Evolutionary conservation across 139 green algal species (phyloP).

Genomic region (Parachlorella kessleri): DNA sequence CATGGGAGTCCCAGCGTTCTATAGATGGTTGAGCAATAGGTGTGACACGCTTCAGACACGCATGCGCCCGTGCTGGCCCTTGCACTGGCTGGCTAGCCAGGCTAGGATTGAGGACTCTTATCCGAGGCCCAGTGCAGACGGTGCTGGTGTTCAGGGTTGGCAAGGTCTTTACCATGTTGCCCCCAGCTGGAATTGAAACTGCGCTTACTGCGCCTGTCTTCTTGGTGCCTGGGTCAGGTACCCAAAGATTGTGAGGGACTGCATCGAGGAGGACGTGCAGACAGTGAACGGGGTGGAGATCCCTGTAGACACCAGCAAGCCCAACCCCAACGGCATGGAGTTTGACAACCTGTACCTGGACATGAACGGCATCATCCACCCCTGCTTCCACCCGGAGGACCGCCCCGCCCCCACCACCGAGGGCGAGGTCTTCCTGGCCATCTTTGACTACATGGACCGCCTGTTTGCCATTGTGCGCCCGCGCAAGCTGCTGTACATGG

Average conservation of each 20-base stretch:
- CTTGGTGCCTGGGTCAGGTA: slow-evolving; percentile 77
- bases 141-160: no score
- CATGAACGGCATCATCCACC: slow-evolving; percentile 99
- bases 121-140: no score
- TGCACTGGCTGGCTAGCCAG: no score
- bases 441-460: slow-evolving; percentile 99
- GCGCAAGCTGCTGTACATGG: slow-evolving; percentile 97
- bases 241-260: slow-evolving; percentile 93
- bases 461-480: slow-evolving; percentile 97
- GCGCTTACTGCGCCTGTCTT: no score
- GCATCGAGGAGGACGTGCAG: slow-evolving; percentile 80
- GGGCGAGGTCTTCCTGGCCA: slow-evolving; percentile 95
- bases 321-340: slow-evolving; percentile 97
- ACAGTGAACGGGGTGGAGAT: slow-evolving; percentile 82
- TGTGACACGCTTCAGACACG: slow-evolving; percentile 8
- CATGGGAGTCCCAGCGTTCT: slow-evolving; percentile 99
- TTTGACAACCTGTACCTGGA: slow-evolving; percentile 99
- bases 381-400: slow-evolving; percentile 99
- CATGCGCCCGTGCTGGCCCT: background rate
- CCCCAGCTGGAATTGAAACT: no score
- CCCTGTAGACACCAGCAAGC: slow-evolving; percentile 85
- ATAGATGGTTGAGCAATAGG: slow-evolving; percentile 94
- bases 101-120: no score
- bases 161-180: no score
- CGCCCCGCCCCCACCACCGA: slow-evolving; percentile 65